Conservation (phyloP, 2,329 filamentous ascomycete species). For the Podosphaera aphanis region DNA sequence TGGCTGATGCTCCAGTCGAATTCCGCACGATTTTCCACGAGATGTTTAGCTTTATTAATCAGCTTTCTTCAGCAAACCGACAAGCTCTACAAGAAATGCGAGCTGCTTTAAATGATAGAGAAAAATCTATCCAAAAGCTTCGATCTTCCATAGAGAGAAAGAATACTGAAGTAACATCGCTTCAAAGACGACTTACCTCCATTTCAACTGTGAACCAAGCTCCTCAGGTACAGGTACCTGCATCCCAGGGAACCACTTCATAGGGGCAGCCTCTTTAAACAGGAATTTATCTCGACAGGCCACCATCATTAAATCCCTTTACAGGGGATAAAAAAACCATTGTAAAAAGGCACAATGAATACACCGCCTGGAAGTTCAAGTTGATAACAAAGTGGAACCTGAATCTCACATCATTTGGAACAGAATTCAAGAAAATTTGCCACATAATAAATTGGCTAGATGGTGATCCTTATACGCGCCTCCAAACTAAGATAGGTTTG, state of each 20-base stretch:
- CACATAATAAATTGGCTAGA: background rate
- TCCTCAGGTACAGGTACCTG: background rate
- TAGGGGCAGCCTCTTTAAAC: background rate
- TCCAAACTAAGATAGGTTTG: background rate
- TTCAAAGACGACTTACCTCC: background rate
- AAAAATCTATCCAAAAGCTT: too few relatives aligned
- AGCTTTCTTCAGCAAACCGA: background rate
- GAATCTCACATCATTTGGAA: background rate
- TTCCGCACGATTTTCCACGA: background rate
- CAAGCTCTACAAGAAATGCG: background rate
- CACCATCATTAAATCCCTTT: background rate
- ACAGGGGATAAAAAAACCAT: background rate
- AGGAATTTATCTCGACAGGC: background rate
- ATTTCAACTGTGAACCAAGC: background rate
- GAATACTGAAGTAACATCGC: background rate
- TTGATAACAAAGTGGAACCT: background rate
- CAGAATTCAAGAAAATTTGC: background rate
- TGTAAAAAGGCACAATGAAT: background rate
- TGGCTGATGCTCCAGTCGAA: background rate
- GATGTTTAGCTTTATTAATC: background rate
- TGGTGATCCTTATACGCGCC: background rate
- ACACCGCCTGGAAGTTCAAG: background rate
- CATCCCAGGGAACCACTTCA: background rate
- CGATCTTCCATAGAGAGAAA: background rate
- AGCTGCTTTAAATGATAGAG: background rate